Evolutionary conservation across 768 basidiomycete genomes (phyloP).

Genomic region (Podaxis sp.): DNA sequence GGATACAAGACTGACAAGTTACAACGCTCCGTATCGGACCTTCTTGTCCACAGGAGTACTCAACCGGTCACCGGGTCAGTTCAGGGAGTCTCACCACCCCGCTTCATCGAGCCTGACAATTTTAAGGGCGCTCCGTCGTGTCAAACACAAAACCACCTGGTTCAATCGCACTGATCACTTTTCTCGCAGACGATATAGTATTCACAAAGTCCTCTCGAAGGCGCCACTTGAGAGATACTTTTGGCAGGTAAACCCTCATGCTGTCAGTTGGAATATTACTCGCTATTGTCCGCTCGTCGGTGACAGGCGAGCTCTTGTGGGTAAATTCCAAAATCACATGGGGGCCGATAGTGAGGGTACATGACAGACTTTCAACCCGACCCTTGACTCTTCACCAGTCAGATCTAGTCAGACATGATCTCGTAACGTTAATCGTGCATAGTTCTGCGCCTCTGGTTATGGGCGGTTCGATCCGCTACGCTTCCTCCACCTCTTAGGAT

Average conservation of each 20-base stretch:
- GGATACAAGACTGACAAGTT: not conserved
- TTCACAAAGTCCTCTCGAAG: not conserved
- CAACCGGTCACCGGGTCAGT: not conserved
- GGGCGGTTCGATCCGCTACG: not conserved
- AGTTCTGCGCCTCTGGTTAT: not conserved
- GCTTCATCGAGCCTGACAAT: not conserved
- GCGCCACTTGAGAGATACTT: no score
- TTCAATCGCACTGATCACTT: not conserved
- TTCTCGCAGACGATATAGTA: not conserved
- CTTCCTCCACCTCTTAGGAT: not conserved
- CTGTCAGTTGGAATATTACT: not conserved
- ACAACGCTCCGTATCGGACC: not conserved
- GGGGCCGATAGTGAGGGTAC: no score
- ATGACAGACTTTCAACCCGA: no score
- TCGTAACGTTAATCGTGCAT: no score
- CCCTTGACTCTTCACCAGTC: not conserved
- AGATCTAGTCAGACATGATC: not conserved
- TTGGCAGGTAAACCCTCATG: not conserved
- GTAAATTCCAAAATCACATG: no score
- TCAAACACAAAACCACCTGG: not conserved
- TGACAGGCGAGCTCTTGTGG: no score
- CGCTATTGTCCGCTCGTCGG: no score
- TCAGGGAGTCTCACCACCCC: not conserved
- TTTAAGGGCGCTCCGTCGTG: not conserved
- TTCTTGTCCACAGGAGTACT: not conserved